Evolutionary conservation across 1,139 yeast genomes (phyloP), one percentile per base, ranked within the genome.

Genomic region (Yamadazyma blattariae): DNA sequence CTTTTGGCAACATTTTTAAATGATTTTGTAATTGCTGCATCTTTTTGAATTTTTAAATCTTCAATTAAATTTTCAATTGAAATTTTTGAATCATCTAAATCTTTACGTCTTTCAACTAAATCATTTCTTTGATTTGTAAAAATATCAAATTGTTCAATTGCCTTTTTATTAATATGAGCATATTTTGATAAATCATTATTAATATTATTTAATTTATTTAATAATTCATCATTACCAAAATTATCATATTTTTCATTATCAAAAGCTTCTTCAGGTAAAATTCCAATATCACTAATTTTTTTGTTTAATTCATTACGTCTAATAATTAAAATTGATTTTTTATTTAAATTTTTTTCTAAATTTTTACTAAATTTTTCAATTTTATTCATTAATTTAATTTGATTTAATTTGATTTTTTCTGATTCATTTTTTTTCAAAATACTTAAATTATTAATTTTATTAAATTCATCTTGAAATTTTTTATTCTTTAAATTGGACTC

Each of bases 101-200:
- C 96, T 20, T 63, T 64, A 29, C 87, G 74, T 48, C 97, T 77
- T 18, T 64, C 66, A 1, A 71, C 71, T 43, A 89, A 65, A 7
- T 80, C 83, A 33, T 78, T 83, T 38, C 85, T 71, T 55, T 89
- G 94, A 42, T 74, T 78, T 12, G 85, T 77, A 54, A 89, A 90
- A 29, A 77, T 80, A 37, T 72, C 67, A 54, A 74, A 87, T 54
- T 92, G 96, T 51, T 90, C 97, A 48, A 86, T 69, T 0, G 98
- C 97, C 52, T 88, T 86, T 54, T 85, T 86, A 61, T 92, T 92
- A 39, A 92, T 86, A 56, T 88, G 95, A 16, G 78, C 75, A 56
- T 77, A 84, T 47, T 78, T 72, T 27, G 75, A 72, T 30, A 89
- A 66, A 24, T 74, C 75, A 28, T 74, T 76, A 34, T 82, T 79